Conservation (phyloP, 2,329 filamentous ascomycete species). For the Arthrobotrys conoides region DNA sequence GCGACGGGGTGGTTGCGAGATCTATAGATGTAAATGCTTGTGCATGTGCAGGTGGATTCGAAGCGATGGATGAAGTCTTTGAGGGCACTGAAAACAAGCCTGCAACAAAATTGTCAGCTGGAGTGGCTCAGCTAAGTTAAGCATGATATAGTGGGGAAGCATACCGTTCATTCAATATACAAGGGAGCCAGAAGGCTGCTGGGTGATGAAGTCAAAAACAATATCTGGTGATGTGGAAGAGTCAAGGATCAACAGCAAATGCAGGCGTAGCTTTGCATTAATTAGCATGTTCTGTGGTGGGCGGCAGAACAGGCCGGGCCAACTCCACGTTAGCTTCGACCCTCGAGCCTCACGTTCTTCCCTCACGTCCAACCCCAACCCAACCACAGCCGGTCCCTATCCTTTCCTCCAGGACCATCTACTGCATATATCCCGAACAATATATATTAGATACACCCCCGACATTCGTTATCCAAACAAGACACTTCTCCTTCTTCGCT, state of each 20-base stretch:
- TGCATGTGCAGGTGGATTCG: not conserved
- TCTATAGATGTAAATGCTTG: conserved; percentile 15
- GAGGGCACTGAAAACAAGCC: not conserved
- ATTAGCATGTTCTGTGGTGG: conserved; percentile 14
- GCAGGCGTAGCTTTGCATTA: no score
- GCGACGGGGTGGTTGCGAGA: not conserved
- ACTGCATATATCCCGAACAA: not conserved
- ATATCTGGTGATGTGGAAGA: conserved; percentile 1
- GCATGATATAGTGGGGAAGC: not conserved
- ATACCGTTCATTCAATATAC: not conserved
- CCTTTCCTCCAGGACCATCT: not conserved
- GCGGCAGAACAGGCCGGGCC: conserved; percentile 5
- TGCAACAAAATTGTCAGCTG: conserved; percentile 21
- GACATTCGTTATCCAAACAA: not conserved
- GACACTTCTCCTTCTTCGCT: not conserved
- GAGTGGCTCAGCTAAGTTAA: not conserved
- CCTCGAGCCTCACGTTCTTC: conserved; percentile 13
- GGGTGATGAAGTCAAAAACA: not conserved
- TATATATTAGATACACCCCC: not conserved
- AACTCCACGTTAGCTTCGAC: not conserved
- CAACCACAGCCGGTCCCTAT: not conserved
- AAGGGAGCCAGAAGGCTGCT: not conserved
- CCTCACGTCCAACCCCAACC: conserved; percentile 23
- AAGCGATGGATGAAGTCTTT: conserved; percentile 45
- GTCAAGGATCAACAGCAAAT: no score